Conservation (phyloP, 2,329 filamentous ascomycete species). For the Apiospora hydei region DNA sequence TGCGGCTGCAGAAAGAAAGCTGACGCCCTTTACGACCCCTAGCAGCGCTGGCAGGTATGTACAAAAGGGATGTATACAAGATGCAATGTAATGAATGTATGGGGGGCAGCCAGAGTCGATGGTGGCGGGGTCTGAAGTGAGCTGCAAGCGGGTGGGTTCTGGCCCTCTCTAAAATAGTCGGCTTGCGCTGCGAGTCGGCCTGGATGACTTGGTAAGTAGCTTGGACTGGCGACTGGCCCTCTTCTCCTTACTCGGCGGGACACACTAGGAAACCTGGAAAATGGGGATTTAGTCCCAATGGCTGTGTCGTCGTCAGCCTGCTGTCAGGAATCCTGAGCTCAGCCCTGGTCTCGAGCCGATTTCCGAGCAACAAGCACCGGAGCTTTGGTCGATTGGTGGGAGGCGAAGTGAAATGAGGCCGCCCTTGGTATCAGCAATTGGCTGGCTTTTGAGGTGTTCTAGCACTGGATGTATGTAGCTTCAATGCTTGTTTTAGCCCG, state of each 20-base stretch:
- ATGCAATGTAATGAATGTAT: not conserved
- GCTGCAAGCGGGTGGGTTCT: slow-evolving; percentile 21
- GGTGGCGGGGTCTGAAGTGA: slow-evolving; percentile 20
- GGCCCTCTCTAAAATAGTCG: slow-evolving; percentile 19
- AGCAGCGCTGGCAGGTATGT: not conserved
- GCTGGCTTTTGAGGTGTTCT: not conserved
- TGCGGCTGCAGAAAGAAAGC: slow-evolving; percentile 18
- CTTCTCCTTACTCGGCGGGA: slow-evolving; percentile 8
- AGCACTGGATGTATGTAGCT: too few relatives aligned
- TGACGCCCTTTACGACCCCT: slow-evolving; percentile 14
- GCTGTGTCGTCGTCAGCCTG: slow-evolving; percentile 21
- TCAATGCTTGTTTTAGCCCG: not conserved
- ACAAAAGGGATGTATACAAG: slow-evolving; percentile 15
- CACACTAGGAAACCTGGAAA: slow-evolving; percentile 8
- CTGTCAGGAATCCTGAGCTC: not conserved
- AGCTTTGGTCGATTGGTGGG: not conserved
- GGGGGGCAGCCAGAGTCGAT: not conserved
- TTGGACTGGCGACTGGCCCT: not conserved
- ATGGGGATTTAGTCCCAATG: slow-evolving; percentile 15
- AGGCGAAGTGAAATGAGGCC: not conserved
- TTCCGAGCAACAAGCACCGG: not conserved
- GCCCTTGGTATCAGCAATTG: not conserved
- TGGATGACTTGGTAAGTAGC: too few relatives aligned
- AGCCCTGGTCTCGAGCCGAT: not conserved
- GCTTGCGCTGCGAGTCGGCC: not conserved